Evolutionary conservation across 805 yeast genomes (phyloP).

Genomic region (Wickerhamiella sorbophila): DNA sequence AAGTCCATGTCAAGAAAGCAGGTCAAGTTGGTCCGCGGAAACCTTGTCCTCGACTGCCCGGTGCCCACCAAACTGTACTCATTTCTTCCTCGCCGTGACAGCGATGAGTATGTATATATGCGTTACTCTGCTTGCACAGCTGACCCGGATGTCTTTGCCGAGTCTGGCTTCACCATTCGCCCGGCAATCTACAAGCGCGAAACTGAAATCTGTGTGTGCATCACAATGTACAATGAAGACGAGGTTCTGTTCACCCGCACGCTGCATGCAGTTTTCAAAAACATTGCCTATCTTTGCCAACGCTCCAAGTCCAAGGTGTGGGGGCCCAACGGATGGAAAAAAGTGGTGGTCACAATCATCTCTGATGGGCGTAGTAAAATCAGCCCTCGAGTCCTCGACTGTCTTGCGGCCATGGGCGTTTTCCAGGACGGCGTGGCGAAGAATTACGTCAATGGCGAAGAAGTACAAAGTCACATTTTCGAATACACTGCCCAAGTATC

Average conservation of each 20-base stretch:
- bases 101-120: conserved; percentile 91
- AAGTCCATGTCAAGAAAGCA: conserved; percentile 57
- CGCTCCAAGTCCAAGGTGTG: conserved; percentile 73
- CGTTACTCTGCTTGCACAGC: conserved; percentile 94
- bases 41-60: conserved; percentile 84
- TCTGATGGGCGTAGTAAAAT: conserved; percentile 92
- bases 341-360: conserved; percentile 79
- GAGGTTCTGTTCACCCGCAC: conserved; percentile 84
- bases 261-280: conserved; percentile 84
- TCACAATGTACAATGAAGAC: conserved; percentile 96
- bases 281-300: conserved; percentile 73
- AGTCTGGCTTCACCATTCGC: conserved; percentile 71
- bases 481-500: conserved; percentile 95
- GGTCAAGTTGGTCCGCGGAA: conserved; percentile 62
- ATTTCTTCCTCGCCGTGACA: conserved; percentile 73
- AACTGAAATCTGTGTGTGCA: conserved; percentile 80
- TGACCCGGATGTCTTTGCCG: conserved; percentile 73
- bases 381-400: conserved; percentile 69
- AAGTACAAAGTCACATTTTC: conserved; percentile 84
- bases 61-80: conserved; percentile 78
- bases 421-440: conserved; percentile 97
- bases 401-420: conserved; percentile 87
- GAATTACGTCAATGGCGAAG: conserved; percentile 79
- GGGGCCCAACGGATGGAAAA: conserved; percentile 97
- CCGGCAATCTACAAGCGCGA: conserved; percentile 71